Conservation (phyloP, 2,329 filamentous ascomycete species). For the Botrytis elliptica region DNA sequence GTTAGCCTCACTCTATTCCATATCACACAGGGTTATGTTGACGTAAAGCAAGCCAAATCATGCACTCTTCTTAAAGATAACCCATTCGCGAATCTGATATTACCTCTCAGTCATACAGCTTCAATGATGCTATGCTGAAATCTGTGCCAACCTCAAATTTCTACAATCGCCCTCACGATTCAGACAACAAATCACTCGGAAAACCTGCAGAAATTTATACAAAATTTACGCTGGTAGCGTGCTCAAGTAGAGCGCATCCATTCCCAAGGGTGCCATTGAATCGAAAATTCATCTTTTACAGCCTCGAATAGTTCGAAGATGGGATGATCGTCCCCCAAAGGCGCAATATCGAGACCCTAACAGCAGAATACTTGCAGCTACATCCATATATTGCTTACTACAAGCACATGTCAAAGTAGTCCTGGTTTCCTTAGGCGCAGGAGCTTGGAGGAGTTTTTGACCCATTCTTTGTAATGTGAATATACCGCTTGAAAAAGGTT, state of each 20-base stretch:
- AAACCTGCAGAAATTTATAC: neutral
- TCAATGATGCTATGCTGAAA: too few relatives aligned
- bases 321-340: constrained; percentile 48
- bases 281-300: constrained; percentile 57
- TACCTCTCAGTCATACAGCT: neutral
- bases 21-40: neutral
- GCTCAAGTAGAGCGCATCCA: neutral
- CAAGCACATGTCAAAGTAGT: too few relatives aligned
- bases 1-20: neutral
- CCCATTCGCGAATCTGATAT: neutral
- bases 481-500: neutral
- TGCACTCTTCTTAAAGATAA: neutral
- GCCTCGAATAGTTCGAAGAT: constrained; percentile 53
- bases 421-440: neutral
- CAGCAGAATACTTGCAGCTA: constrained; percentile 20
- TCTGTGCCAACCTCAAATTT: neutral
- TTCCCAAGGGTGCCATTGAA: neutral
- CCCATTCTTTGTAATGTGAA: too few relatives aligned
- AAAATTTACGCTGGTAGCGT: neutral
- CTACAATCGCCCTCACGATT: neutral
- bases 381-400: constrained; percentile 38
- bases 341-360: constrained; percentile 55
- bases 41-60: too few relatives aligned
- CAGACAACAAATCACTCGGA: neutral
- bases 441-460: neutral